phyloP scores from a whole-genome alignment of 257 asterid species.

The Capsicum pubescens region DNA sequence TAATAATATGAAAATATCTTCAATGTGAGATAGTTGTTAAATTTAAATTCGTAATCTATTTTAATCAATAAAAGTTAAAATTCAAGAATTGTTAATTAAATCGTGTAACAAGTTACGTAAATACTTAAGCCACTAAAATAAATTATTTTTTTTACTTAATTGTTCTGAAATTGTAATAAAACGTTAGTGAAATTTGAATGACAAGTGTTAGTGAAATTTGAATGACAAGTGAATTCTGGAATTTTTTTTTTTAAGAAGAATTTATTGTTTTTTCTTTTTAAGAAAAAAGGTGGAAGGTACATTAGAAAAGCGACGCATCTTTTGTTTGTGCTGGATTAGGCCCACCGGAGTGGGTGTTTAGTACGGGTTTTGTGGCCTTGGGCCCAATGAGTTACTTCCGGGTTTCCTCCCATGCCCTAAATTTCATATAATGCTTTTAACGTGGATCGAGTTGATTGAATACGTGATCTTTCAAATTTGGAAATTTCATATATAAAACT shows the following conservation, averaged over 20 bases:
- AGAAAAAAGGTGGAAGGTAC: not conserved
- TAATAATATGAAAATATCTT: not conserved
- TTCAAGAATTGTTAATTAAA: not conserved
- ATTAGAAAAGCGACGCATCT: conserved; percentile 11
- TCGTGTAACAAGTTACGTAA: not conserved
- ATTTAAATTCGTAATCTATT: not conserved
- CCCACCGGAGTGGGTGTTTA: not conserved
- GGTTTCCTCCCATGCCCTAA: not conserved
- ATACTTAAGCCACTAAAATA: not conserved
- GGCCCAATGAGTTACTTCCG: not conserved
- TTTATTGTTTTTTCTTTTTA: no score
- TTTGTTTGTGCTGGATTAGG: conserved; percentile 8
- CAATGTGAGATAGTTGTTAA: not conserved
- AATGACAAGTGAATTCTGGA: no score
- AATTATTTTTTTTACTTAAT: no score
- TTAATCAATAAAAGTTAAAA: not conserved
- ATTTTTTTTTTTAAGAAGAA: no score
- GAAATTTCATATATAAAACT: no score
- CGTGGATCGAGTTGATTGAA: not conserved
- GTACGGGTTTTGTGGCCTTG: not conserved
- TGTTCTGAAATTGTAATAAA: not conserved
- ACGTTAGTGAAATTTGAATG: not conserved
- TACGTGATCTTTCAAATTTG: not conserved
- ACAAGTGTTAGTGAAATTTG: no score
- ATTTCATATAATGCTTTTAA: not conserved